Base-by-base conservation (phyloP, 495 filamentous ascomycete species). In the Trichoderma orchidacearum region DNA sequence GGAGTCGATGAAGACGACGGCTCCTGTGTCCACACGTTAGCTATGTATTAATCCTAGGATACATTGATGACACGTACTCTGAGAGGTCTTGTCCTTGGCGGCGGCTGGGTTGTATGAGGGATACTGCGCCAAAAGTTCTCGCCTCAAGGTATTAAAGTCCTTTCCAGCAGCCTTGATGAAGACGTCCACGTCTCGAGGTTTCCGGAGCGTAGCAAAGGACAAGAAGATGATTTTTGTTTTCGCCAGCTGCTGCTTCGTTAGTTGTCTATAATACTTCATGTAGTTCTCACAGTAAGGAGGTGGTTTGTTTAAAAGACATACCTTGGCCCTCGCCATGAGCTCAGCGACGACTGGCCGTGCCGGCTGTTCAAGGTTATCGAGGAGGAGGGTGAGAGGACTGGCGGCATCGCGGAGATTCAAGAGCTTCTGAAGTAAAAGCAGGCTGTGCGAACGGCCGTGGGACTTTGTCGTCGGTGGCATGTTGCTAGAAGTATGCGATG, bases 351-450 rank as follows among this genome's bases (percentile, higher is more conserved):
- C 68, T 5, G 85, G 86, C 25, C 72, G 77, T 12, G 82, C 86
- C 23, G 85, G 82, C 69, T 96, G 92, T 68, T 94, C 90, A 35
- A 96, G 68, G 15, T 80, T 86, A 70, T 96, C 92, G 55, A 93
- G 74, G 7, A 97, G 70, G 28, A 96, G 68, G 0, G 91, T 95
- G 51, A 97, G 82, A 1, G 90, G 92, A 29, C 89, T 94, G 2
- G 84, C 84, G 21, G 79, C 84, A 64, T 95, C 90, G 30, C 87
- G 75, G 13, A 87, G 70, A 60, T 80, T 84, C 53, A 97, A 75
- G 2, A 96, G 72, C 58, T 91, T 92, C 55, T 90, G 88, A 35
- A 96, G 83, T 1, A 96, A 72, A 5, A 96, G 82, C 48, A 95
- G 68, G 70, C 89, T 92, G 70, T 96, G 92, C 25, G 87, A 87